A percentile compares a stretch with the other conserved stretches of the same genome.
phyloP scores from a whole-genome alignment of 768 basidiomycete genomes.

The Postia placenta region DNA sequence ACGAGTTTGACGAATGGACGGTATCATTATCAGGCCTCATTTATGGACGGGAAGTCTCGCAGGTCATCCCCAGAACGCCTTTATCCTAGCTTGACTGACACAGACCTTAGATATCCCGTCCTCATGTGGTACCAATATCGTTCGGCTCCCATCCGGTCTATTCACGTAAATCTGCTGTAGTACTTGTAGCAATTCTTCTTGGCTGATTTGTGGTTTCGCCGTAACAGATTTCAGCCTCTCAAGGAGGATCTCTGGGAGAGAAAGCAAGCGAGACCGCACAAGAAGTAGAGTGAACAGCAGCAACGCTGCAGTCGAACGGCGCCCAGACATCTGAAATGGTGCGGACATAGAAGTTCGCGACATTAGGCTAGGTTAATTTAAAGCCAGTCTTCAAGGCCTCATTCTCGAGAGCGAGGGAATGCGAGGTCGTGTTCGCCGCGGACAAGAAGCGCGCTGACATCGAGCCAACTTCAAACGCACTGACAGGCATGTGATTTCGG shows the following conservation, averaged over 20 bases:
- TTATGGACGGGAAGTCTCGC: neutral
- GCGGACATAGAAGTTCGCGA: too few relatives aligned
- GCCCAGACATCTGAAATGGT: too few relatives aligned
- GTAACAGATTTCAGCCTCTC: conserved; percentile 23
- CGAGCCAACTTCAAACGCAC: too few relatives aligned
- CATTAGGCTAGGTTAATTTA: too few relatives aligned
- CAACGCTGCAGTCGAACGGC: too few relatives aligned
- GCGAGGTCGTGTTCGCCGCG: too few relatives aligned
- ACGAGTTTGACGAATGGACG: neutral
- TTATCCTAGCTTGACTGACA: neutral
- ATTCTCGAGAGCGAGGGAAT: too few relatives aligned
- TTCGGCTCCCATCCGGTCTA: conserved; percentile 51
- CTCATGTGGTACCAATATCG: conserved; percentile 60
- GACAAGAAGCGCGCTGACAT: too few relatives aligned
- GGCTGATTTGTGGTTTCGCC: conserved; percentile 8
- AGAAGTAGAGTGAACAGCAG: conserved; percentile 44
- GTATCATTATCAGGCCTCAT: neutral
- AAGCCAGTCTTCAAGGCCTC: too few relatives aligned
- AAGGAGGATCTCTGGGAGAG: conserved; percentile 27
- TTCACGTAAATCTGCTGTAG: conserved; percentile 60
- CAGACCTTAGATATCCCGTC: conserved; percentile 43
- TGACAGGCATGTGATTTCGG: too few relatives aligned
- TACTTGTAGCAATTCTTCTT: conserved; percentile 38
- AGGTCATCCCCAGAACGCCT: neutral
- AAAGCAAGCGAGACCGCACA: conserved; percentile 39